A percentile compares a stretch with the other conserved stretches of the same genome.
Evolutionary conservation across 768 basidiomycete species (phyloP).

Genomic region (Termitomyces eurrhizus): DNA sequence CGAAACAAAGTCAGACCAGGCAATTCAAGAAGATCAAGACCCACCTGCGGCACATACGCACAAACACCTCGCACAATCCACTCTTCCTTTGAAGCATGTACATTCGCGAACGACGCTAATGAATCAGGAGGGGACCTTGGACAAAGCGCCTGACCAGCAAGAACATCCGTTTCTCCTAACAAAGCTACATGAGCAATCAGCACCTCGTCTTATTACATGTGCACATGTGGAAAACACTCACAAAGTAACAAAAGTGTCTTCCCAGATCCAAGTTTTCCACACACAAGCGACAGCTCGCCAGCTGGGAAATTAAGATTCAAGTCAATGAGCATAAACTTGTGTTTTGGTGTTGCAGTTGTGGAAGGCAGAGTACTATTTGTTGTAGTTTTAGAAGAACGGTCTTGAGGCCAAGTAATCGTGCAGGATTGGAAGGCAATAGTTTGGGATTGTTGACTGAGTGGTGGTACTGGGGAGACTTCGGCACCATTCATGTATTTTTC

Average conservation of each 20-base stretch:
- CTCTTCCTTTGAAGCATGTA: slow-evolving; percentile 42
- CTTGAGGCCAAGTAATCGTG: slow-evolving; percentile 89
- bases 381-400: slow-evolving; percentile 40
- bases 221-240: slow-evolving; percentile 15
- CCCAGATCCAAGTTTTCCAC: slow-evolving; percentile 86
- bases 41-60: slow-evolving; percentile 82
- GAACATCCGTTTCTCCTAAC: slow-evolving; percentile 83
- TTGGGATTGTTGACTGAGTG: slow-evolving; percentile 51
- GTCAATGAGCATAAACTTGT: slow-evolving; percentile 80
- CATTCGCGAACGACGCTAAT: slow-evolving; percentile 54
- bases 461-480: slow-evolving; percentile 65
- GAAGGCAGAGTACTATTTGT: slow-evolving; percentile 43
- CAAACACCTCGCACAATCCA: slow-evolving; percentile 80
- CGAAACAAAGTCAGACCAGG: not conserved
- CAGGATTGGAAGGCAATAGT: slow-evolving; percentile 77
- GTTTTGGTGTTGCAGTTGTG: slow-evolving; percentile 64
- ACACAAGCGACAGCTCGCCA: slow-evolving; percentile 78
- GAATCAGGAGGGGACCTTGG: slow-evolving; percentile 84
- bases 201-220: not conserved
- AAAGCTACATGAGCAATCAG: slow-evolving; percentile 43
- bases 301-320: slow-evolving; percentile 73
- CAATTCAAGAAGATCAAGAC: slow-evolving; percentile 5
- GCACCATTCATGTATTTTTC: slow-evolving; percentile 80
- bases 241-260: slow-evolving; percentile 83
- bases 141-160: slow-evolving; percentile 77